Conservation (phyloP, 2,329 filamentous ascomycete species). For the Alternaria tenuissima region DNA sequence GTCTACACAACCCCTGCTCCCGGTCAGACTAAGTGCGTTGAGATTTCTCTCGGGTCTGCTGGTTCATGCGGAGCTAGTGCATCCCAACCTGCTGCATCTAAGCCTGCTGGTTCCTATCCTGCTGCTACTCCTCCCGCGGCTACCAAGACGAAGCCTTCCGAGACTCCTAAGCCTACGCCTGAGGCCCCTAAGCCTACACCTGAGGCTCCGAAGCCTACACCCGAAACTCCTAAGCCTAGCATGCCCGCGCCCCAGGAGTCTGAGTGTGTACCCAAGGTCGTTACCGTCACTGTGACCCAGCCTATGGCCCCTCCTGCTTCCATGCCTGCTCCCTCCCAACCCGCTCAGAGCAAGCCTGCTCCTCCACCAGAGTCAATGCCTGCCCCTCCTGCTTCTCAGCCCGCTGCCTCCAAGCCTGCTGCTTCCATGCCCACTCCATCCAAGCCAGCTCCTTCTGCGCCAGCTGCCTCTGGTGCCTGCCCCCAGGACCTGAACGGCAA, state of each 20-base stretch:
- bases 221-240: neutral
- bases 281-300: neutral
- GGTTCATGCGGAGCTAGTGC: conserved; percentile 31
- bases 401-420: neutral
- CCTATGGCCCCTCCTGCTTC: neutral
- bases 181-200: neutral
- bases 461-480: conserved; percentile 14
- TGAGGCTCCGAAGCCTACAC: neutral
- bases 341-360: neutral
- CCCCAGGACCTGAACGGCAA: conserved; percentile 35
- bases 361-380: neutral
- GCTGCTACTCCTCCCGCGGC: neutral
- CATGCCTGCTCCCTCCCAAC: too few relatives aligned
- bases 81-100: neutral
- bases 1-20: conserved; percentile 58
- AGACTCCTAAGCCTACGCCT: neutral
- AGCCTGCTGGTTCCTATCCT: neutral
- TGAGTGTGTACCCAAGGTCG: neutral
- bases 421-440: too few relatives aligned
- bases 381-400: neutral
- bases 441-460: too few relatives aligned
- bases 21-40: conserved; percentile 59
- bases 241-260: neutral
- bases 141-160: neutral
- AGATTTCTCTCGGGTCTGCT: conserved; percentile 54